Evolutionary conservation across 2,329 filamentous ascomycete genomes (phyloP).

Genomic region (Cladosporium sphaerospermum): DNA sequence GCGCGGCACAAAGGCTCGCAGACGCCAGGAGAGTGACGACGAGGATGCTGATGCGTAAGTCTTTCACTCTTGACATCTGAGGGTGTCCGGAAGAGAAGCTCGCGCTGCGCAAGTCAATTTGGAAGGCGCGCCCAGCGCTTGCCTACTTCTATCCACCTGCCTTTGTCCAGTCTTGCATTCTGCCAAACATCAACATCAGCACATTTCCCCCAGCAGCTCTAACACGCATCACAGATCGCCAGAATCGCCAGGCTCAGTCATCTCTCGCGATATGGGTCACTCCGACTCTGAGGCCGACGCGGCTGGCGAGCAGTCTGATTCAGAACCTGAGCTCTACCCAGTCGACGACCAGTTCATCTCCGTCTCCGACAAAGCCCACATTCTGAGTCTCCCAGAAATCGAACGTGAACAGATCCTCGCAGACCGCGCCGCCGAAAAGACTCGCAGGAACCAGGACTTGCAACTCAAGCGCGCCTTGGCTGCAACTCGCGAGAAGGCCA

Average conservation of each 20-base stretch:
- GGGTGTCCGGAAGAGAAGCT: no score
- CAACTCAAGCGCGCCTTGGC: constrained; percentile 70
- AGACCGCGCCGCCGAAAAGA: constrained; percentile 76
- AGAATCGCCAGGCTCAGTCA: constrained; percentile 48
- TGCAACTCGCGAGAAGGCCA: constrained; percentile 18
- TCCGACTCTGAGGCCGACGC: constrained; percentile 58
- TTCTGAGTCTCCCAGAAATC: constrained; percentile 82
- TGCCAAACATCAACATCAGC: background rate
- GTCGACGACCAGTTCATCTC: constrained; percentile 75
- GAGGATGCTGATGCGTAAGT: constrained; percentile 73
- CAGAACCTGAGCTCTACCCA: constrained; percentile 61
- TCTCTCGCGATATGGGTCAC: constrained; percentile 85
- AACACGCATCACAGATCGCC: background rate
- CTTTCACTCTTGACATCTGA: background rate
- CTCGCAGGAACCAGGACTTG: constrained; percentile 73
- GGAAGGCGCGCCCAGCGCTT: background rate
- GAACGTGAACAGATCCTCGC: constrained; percentile 86
- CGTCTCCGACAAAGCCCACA: constrained; percentile 50
- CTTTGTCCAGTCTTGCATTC: no score
- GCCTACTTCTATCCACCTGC: no score
- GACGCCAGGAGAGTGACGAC: constrained; percentile 55
- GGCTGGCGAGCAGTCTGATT: constrained; percentile 15
- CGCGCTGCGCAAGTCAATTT: constrained; percentile 1
- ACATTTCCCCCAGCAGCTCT: constrained; percentile 14
- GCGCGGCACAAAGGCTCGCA: constrained; percentile 38